Conservation (phyloP, 208 protist species). For the Trypanosoma rangeli region DNA sequence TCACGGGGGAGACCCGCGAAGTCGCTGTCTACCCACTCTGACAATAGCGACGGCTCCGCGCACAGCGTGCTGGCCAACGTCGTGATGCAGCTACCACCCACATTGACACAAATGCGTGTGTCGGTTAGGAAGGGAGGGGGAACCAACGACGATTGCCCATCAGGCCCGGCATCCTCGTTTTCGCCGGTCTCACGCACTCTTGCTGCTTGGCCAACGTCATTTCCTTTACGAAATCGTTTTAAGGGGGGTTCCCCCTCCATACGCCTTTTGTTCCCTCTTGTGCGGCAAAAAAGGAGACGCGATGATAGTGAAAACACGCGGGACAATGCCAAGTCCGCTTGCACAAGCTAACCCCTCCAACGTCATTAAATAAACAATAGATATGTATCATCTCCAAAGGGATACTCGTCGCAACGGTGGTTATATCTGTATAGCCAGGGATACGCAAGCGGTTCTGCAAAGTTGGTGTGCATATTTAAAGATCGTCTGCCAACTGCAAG, state of each 20-base stretch:
- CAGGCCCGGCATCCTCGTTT: neutral
- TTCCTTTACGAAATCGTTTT: neutral
- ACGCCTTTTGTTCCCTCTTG: constrained; percentile 24
- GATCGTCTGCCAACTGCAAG: constrained; percentile 66
- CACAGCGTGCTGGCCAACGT: constrained; percentile 74
- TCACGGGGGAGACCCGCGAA: constrained; percentile 79
- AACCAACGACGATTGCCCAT: neutral
- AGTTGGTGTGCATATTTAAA: constrained; percentile 28
- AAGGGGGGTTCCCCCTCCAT: constrained; percentile 15
- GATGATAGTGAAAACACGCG: neutral
- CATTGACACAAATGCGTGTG: constrained; percentile 60
- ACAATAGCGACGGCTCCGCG: constrained; percentile 53
- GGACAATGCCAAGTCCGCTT: neutral
- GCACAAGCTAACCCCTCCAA: neutral
- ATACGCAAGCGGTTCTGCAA: neutral
- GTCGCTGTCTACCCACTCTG: constrained; percentile 60
- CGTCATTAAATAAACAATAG: neutral
- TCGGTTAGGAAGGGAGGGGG: constrained; percentile 9
- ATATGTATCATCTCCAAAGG: constrained; percentile 8
- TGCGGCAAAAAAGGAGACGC: constrained; percentile 26
- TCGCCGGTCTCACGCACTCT: constrained; percentile 16
- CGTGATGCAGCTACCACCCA: constrained; percentile 67
- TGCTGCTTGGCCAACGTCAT: neutral
- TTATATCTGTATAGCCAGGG: neutral
- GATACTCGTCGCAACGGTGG: neutral